Conservation (phyloP, 495 filamentous ascomycete genomes). For the Penicillium coffeae region DNA sequence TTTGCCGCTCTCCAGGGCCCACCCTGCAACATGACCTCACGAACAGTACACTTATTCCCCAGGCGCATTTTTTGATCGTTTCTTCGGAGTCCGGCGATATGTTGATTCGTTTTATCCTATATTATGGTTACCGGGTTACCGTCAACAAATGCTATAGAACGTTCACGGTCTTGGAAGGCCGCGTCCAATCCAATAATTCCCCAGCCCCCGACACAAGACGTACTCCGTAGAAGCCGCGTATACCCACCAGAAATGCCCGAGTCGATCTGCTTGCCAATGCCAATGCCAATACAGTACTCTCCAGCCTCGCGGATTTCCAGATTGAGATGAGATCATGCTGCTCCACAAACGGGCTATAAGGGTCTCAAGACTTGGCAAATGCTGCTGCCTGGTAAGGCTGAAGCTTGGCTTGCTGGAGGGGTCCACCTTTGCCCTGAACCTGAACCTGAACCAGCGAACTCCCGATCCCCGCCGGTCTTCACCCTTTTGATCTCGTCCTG, state of each 20-base stretch:
- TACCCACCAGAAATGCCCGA: too few relatives aligned
- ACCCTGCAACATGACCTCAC: constrained; percentile 10
- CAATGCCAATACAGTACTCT: background rate
- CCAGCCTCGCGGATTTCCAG: background rate
- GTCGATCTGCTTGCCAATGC: too few relatives aligned
- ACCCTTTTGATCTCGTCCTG: background rate
- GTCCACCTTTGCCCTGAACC: constrained; percentile 1
- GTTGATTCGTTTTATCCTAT: background rate
- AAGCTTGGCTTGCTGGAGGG: constrained; percentile 14
- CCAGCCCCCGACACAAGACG: too few relatives aligned
- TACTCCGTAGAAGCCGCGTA: too few relatives aligned
- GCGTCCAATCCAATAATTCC: too few relatives aligned
- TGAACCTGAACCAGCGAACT: background rate
- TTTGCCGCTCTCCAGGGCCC: background rate
- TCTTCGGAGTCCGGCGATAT: background rate
- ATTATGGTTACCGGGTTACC: too few relatives aligned
- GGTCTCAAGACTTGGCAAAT: background rate
- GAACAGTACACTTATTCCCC: constrained; percentile 1
- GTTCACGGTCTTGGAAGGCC: too few relatives aligned
- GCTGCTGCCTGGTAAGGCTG: constrained; percentile 12
- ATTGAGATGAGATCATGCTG: background rate
- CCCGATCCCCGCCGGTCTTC: background rate
- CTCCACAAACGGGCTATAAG: too few relatives aligned
- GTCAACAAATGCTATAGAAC: too few relatives aligned
- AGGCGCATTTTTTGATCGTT: background rate